Percentiles rank a stretch among this genome's conserved stretches.
These are phyloP conservation scores for Saksenaea oblongispora DNA, from an alignment of 371 early-diverging fungal genomes.

Conservation along the genomic window DNA sequence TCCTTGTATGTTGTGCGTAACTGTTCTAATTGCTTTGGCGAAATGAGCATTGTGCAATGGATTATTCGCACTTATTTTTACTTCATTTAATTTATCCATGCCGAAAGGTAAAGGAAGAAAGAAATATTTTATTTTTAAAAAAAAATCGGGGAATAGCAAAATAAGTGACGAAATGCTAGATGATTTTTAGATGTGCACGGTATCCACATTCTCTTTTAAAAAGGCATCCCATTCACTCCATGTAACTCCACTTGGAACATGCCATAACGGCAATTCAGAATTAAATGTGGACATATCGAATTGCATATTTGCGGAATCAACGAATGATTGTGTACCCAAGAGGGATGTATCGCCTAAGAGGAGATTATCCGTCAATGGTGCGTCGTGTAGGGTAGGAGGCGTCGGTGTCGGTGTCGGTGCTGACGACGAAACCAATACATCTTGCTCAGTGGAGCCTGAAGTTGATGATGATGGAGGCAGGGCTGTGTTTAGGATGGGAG, in stretches of 20 bases:
- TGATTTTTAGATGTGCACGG: neutral
- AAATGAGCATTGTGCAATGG: neutral
- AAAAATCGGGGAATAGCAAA: neutral
- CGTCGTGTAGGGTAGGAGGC: no score
- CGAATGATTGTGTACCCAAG: neutral
- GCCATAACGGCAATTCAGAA: constrained; percentile 36
- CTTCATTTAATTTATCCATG: neutral
- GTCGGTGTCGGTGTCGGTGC: neutral
- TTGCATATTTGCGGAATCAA: neutral
- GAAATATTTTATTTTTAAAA: neutral
- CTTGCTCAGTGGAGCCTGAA: neutral
- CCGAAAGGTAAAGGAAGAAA: neutral
- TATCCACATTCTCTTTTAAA: constrained; percentile 12
- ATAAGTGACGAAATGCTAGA: neutral
- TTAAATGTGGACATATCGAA: constrained; percentile 27
- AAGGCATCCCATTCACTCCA: constrained; percentile 44
- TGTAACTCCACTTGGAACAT: constrained; percentile 28
- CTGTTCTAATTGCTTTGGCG: neutral
- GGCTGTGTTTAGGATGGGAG: neutral
- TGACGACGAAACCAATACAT: constrained; percentile 2
- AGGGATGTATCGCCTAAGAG: neutral
- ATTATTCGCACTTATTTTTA: no score
- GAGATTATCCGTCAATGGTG: neutral
- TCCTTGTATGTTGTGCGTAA: neutral
- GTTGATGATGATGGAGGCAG: neutral